A percentile compares a stretch with the other conserved stretches of the same genome.
Conservation (phyloP, 176 grass and related monocot genomes). For the Tuctoria greenei region DNA sequence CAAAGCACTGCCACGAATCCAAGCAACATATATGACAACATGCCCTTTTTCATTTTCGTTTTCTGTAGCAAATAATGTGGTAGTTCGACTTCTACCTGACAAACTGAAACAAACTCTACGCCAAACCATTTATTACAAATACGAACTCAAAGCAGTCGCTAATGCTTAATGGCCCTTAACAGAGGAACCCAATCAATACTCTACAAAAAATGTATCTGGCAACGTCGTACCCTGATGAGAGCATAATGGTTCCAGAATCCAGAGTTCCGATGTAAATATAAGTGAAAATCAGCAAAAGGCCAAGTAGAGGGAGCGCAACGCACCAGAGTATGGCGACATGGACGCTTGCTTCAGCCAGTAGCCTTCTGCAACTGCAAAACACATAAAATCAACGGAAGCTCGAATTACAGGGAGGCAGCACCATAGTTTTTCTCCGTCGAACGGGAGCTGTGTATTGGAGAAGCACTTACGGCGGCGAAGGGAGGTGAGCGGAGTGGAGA, state of each 20-base stretch:
- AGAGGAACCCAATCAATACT: background rate
- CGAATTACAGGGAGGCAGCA: conserved; percentile 5
- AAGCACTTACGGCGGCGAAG: conserved; percentile 66
- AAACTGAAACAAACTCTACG: background rate
- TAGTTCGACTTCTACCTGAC: background rate
- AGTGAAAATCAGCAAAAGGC: background rate
- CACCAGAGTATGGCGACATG: conserved; percentile 86
- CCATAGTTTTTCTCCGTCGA: background rate
- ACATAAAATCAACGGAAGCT: background rate
- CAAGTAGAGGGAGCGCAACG: background rate
- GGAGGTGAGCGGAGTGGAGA: conserved; percentile 81
- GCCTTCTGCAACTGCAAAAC: conserved; percentile 71
- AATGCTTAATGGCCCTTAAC: background rate
- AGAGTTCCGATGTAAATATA: conserved; percentile 1
- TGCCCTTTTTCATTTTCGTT: background rate
- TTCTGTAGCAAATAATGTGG: background rate
- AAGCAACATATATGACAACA: background rate
- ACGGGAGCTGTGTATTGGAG: background rate
- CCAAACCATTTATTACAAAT: background rate
- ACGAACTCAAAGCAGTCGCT: background rate
- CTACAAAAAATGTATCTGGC: background rate
- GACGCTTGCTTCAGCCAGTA: conserved; percentile 96
- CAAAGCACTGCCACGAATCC: conserved; percentile 10
- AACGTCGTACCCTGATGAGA: background rate
- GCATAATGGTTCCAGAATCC: background rate